Evolutionary conservation across 176 grass and related monocot genomes (phyloP).

Genomic region (Saccharum spontaneum): DNA sequence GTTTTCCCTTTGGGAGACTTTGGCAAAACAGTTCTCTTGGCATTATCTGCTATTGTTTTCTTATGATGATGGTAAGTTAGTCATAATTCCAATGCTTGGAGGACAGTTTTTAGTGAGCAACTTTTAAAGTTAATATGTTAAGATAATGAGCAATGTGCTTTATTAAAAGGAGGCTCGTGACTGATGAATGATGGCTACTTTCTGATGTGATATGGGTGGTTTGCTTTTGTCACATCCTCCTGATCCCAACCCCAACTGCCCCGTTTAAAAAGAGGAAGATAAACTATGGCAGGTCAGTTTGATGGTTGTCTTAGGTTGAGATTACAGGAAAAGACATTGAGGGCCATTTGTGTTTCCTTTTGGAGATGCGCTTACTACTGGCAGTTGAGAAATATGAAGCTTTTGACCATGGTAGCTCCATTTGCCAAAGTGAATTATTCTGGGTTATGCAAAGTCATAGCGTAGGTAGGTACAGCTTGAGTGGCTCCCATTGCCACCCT

Average conservation of each 20-base stretch:
- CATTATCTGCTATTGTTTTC: conserved; percentile 2
- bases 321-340: conserved; percentile 42
- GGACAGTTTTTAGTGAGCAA: background rate
- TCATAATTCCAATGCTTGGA: conserved; percentile 16
- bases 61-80: background rate
- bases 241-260: conserved; percentile 45
- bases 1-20: background rate
- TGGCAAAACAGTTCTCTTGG: conserved; percentile 27
- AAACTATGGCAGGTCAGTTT: conserved; percentile 12
- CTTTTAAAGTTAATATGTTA: conserved; percentile 12
- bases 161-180: conserved; percentile 14
- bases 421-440: conserved; percentile 2
- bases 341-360: conserved; percentile 32
- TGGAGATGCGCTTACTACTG: conserved; percentile 15
- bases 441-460: background rate
- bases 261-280: conserved; percentile 22
- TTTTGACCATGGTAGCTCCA: conserved; percentile 19
- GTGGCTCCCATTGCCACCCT: background rate
- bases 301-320: conserved; percentile 17
- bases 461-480: background rate
- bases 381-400: conserved; percentile 24
- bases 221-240: conserved; percentile 44
- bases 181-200: conserved; percentile 26
- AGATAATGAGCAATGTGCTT: conserved; percentile 5
- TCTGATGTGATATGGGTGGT: conserved; percentile 14